phyloP scores from a whole-genome alignment of 2,329 filamentous ascomycete species.

The Aureobasidium leucospermi region DNA sequence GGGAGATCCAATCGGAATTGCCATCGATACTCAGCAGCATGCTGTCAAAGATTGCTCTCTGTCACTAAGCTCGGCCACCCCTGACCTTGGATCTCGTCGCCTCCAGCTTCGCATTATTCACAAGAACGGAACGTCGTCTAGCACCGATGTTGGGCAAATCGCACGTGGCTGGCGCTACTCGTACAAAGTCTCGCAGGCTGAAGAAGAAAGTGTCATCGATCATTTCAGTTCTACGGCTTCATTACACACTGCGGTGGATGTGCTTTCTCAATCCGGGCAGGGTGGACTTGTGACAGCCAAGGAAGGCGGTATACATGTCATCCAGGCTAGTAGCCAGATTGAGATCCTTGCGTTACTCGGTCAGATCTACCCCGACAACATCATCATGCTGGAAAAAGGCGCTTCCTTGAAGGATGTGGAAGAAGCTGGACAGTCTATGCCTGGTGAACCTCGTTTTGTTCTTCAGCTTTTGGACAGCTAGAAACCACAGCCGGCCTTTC shows the following conservation, averaged over 20 bases:
- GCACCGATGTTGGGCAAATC: neutral
- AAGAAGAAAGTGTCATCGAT: too few relatives aligned
- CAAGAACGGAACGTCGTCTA: neutral
- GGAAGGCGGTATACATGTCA: neutral
- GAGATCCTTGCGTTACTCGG: conserved; percentile 1
- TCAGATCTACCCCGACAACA: neutral
- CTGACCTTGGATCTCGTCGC: neutral
- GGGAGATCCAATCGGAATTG: too few relatives aligned
- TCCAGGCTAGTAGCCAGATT: neutral
- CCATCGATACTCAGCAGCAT: neutral
- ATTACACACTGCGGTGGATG: neutral
- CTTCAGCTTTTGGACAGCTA: neutral
- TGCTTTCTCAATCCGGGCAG: neutral
- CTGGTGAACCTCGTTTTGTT: neutral
- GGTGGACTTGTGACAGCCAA: neutral
- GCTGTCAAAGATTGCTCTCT: neutral
- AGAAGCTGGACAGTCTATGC: neutral
- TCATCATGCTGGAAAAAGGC: neutral
- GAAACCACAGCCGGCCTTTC: too few relatives aligned
- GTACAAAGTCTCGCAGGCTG: neutral
- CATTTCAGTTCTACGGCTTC: too few relatives aligned
- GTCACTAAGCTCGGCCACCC: neutral
- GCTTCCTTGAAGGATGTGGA: neutral
- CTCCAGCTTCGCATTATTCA: neutral
- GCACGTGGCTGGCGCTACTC: conserved; percentile 5